Conservation (phyloP, 2,329 filamentous ascomycete genomes). For the Colletotrichum horii region DNA sequence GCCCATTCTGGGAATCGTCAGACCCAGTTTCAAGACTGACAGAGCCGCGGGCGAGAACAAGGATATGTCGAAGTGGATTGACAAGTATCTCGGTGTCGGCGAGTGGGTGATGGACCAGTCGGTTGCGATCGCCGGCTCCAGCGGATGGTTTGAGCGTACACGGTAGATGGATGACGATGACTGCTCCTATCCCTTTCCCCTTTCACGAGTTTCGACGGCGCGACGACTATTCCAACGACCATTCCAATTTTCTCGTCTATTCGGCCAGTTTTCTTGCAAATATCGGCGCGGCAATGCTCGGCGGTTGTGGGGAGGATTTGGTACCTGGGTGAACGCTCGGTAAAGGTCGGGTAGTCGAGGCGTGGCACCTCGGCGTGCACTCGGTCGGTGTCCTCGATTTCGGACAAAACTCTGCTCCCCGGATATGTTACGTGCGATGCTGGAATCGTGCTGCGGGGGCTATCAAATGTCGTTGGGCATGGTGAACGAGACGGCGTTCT, state of each 20-base stretch:
- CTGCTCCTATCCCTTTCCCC: background rate
- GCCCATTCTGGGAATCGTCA: conserved; percentile 47
- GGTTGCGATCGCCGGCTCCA: conserved; percentile 87
- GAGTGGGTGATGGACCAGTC: conserved; percentile 99
- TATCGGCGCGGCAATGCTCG: background rate
- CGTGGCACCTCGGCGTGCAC: background rate
- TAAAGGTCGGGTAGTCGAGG: background rate
- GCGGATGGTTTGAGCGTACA: conserved; percentile 89
- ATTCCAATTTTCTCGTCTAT: background rate
- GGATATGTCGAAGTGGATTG: conserved; percentile 85
- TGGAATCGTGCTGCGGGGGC: background rate
- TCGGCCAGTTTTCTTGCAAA: background rate
- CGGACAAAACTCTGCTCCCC: background rate
- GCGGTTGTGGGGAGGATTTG: background rate
- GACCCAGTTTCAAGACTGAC: conserved; percentile 86
- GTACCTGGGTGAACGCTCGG: background rate
- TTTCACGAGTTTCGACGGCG: background rate
- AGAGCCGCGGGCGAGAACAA: conserved; percentile 80
- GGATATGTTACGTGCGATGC: background rate
- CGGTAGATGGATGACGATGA: conserved; percentile 54
- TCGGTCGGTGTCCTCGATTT: background rate
- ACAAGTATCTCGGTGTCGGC: conserved; percentile 91
- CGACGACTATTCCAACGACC: background rate
- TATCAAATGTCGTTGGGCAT: background rate
- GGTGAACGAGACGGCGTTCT: background rate